These are phyloP conservation scores for Crithidia sp. DNA, from an alignment of 208 protist species.

Conservation along the genomic window DNA sequence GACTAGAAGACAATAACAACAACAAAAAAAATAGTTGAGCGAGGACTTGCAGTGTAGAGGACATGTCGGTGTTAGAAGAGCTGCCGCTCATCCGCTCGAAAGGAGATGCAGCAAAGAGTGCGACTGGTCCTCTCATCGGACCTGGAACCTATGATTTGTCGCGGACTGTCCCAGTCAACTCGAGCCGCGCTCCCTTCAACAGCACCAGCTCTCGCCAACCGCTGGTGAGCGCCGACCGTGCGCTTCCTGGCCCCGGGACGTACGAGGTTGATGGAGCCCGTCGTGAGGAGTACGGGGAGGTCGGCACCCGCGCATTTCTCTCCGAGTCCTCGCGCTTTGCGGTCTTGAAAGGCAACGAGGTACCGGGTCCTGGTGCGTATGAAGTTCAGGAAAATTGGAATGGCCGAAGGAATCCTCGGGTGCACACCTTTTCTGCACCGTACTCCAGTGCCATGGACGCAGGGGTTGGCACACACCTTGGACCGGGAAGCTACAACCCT, in stretches of 20 bases:
- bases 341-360: conserved; percentile 21
- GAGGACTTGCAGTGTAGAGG: not conserved
- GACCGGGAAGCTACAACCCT: conserved; percentile 66
- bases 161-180: conserved; percentile 24
- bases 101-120: conserved; percentile 34
- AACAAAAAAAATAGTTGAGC: conserved; percentile 2
- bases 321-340: conserved; percentile 69
- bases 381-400: conserved; percentile 33
- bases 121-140: conserved; percentile 65
- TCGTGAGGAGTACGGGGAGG: conserved; percentile 17
- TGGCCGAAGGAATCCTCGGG: conserved; percentile 33
- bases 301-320: conserved; percentile 67
- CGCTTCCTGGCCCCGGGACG: conserved; percentile 65
- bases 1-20: not conserved
- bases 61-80: conserved; percentile 56
- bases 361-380: conserved; percentile 78
- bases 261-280: conserved; percentile 39
- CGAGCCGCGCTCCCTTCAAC: conserved; percentile 77
- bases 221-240: conserved; percentile 27
- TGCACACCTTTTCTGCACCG: conserved; percentile 38
- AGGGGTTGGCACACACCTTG: conserved; percentile 2
- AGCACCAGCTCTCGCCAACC: conserved; percentile 56
- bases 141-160: conserved; percentile 78
- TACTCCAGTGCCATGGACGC: not conserved
- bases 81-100: conserved; percentile 82